Evolutionary conservation across 345 rosid species (phyloP).

Genomic region (Boechera stricta): DNA sequence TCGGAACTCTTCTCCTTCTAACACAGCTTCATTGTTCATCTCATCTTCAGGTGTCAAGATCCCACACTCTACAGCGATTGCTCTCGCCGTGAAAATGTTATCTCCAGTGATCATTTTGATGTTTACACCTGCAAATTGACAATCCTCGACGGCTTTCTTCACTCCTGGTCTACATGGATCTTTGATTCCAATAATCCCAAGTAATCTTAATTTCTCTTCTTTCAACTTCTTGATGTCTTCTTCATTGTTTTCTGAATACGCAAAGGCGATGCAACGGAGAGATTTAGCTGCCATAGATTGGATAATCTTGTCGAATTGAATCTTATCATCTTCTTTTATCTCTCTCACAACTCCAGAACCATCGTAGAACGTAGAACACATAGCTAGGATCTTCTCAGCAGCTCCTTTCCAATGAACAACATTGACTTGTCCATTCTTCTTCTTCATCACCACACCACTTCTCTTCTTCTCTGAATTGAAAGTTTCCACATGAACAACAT

Average conservation of each 20-base stretch:
- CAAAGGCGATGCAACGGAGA: slow-evolving; percentile 80
- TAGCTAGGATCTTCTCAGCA: slow-evolving; percentile 73
- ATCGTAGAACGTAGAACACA: slow-evolving; percentile 65
- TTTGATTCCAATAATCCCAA: slow-evolving; percentile 78
- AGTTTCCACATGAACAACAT: slow-evolving; percentile 62
- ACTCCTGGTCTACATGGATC: slow-evolving; percentile 77
- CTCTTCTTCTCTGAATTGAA: slow-evolving; percentile 74
- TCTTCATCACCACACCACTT: slow-evolving; percentile 62
- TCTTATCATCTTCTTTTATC: slow-evolving; percentile 47
- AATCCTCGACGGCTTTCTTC: slow-evolving; percentile 64
- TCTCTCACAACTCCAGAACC: slow-evolving; percentile 50
- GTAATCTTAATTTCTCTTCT: slow-evolving; percentile 54
- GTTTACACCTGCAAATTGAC: slow-evolving; percentile 69
- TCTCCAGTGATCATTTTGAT: slow-evolving; percentile 88
- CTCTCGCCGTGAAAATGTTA: slow-evolving; percentile 74
- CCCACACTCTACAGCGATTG: slow-evolving; percentile 80
- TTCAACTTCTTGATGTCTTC: slow-evolving; percentile 43
- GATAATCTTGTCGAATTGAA: slow-evolving; percentile 53
- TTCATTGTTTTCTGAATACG: slow-evolving; percentile 49
- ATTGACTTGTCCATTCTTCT: slow-evolving; percentile 26
- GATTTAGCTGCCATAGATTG: slow-evolving; percentile 70
- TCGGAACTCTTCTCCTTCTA: slow-evolving; percentile 67
- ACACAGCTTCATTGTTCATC: slow-evolving; percentile 47
- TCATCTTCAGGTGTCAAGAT: slow-evolving; percentile 55
- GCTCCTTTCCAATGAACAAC: slow-evolving; percentile 86